Conservation (phyloP, 352 stramenopile species). For the Globisporangium irregulare region DNA sequence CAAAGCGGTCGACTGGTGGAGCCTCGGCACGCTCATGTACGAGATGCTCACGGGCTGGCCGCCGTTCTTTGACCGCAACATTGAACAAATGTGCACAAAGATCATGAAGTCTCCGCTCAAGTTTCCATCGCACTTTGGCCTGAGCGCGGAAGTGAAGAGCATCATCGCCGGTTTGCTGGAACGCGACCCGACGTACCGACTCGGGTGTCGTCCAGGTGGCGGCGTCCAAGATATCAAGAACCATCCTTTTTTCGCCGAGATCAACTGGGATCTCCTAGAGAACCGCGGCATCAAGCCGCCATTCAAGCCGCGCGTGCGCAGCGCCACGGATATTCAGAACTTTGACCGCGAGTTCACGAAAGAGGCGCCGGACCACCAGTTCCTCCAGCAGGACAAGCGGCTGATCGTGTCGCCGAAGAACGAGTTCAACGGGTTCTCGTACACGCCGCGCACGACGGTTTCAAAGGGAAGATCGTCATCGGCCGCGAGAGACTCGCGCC, state of each 20-base stretch:
- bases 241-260: constrained; percentile 77
- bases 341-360: constrained; percentile 89
- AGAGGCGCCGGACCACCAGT: constrained; percentile 72
- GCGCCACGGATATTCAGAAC: constrained; percentile 84
- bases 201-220: constrained; percentile 63
- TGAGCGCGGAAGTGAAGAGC: constrained; percentile 73
- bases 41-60: constrained; percentile 94
- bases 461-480: constrained; percentile 23
- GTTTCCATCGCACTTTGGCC: constrained; percentile 81
- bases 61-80: constrained; percentile 92
- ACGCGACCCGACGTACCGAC: constrained; percentile 61
- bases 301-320: constrained; percentile 82
- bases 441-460: constrained; percentile 36
- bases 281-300: constrained; percentile 71
- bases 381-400: constrained; percentile 76
- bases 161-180: constrained; percentile 77
- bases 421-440: constrained; percentile 86
- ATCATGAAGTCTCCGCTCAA: constrained; percentile 89
- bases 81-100: constrained; percentile 89
- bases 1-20: constrained; percentile 94
- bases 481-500: constrained; percentile 22
- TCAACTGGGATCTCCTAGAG: constrained; percentile 78
- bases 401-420: constrained; percentile 76
- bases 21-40: constrained; percentile 91
- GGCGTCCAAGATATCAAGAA: constrained; percentile 74